Conservation (phyloP, 1,139 yeast species). For the Pichia sp. region DNA sequence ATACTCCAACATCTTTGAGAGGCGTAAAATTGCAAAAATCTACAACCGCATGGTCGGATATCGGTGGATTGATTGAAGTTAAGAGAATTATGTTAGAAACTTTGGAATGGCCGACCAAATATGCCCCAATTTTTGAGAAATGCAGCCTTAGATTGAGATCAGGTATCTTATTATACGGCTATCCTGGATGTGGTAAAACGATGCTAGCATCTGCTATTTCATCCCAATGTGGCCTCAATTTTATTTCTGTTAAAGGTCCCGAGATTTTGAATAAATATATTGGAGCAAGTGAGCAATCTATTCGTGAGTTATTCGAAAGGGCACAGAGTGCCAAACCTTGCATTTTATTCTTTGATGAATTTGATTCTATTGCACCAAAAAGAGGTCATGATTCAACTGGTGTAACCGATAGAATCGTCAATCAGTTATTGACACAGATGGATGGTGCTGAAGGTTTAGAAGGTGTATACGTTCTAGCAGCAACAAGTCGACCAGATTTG, state of each 20-base stretch:
- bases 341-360: conserved; percentile 88
- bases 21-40: conserved; percentile 84
- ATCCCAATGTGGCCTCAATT: conserved; percentile 88
- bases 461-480: conserved; percentile 94
- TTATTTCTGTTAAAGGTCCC: conserved; percentile 92
- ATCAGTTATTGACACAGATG: conserved; percentile 95
- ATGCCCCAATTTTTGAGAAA: conserved; percentile 85
- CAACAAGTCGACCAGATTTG: conserved; percentile 90
- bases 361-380: conserved; percentile 95
- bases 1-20: conserved; percentile 72
- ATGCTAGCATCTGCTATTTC: conserved; percentile 90
- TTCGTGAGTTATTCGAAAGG: conserved; percentile 84
- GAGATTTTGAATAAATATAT: conserved; percentile 92
- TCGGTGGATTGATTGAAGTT: conserved; percentile 80
- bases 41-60: conserved; percentile 71
- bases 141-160: conserved; percentile 85
- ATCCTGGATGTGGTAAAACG: conserved; percentile 98
- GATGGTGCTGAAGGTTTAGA: conserved; percentile 98
- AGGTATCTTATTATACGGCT: conserved; percentile 85
- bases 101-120: conserved; percentile 93
- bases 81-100: conserved; percentile 76
- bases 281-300: conserved; percentile 95
- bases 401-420: conserved; percentile 94
- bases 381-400: conserved; percentile 98
- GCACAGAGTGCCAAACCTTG: conserved; percentile 96